These are phyloP conservation scores for Chalciporus pseudorubinellus DNA, from an alignment of 768 basidiomycete genomes.

Conservation along the genomic window DNA sequence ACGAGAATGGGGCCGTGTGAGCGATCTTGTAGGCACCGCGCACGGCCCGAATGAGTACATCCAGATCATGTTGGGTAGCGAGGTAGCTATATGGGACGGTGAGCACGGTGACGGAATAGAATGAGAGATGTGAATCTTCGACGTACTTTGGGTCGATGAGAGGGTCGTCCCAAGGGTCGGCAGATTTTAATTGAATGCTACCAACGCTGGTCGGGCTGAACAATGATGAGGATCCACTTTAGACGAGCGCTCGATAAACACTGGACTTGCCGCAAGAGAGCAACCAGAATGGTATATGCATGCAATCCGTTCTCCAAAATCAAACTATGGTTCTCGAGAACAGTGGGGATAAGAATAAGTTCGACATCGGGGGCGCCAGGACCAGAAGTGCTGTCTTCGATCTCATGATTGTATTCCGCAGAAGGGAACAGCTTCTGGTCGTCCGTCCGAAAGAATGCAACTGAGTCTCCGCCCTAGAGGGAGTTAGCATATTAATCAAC, in stretches of 20 bases:
- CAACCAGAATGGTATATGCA: slow-evolving; percentile 17
- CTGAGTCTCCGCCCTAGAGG: slow-evolving; percentile 27
- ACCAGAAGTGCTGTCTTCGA: slow-evolving; percentile 32
- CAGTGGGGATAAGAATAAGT: slow-evolving; percentile 17
- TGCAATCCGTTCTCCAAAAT: slow-evolving; percentile 4
- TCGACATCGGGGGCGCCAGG: slow-evolving; percentile 32
- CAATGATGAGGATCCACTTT: not conserved
- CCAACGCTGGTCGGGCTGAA: slow-evolving; percentile 45
- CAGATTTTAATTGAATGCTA: slow-evolving; percentile 39
- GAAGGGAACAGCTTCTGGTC: slow-evolving; percentile 31
- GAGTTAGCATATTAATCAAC: not conserved
- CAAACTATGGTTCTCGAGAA: not conserved
- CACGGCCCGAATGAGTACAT: slow-evolving; percentile 40
- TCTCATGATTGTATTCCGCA: slow-evolving; percentile 23
- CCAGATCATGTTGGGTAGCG: slow-evolving; percentile 39
- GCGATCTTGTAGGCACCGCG: slow-evolving; percentile 38
- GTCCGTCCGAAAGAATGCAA: slow-evolving; percentile 33
- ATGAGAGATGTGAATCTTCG: not conserved
- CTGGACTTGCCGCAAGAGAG: slow-evolving; percentile 27
- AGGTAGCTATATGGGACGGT: slow-evolving; percentile 37
- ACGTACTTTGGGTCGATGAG: slow-evolving; percentile 45
- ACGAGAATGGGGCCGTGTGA: slow-evolving; percentile 37
- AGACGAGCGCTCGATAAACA: not conserved
- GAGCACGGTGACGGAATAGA: slow-evolving; percentile 20
- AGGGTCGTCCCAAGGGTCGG: slow-evolving; percentile 40